phyloP scores from a whole-genome alignment of 2,329 filamentous ascomycete species.

The Lachnellula hyalina region DNA sequence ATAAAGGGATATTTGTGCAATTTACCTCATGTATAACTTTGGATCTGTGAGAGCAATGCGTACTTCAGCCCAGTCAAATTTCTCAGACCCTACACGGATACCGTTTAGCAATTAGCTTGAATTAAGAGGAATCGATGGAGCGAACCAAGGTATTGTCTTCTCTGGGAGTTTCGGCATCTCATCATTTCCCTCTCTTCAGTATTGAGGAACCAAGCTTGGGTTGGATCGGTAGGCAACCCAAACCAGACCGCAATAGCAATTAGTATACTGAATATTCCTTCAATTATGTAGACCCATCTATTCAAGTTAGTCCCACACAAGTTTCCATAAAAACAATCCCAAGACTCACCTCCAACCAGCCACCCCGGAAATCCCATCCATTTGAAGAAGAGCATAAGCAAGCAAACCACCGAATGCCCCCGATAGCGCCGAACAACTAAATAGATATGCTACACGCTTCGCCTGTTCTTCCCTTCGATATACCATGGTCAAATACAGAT shows the following conservation, averaged over 20 bases:
- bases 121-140: not conserved
- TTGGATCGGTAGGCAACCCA: slow-evolving; percentile 41
- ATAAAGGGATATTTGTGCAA: not conserved
- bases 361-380: slow-evolving; percentile 40
- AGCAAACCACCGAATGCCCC: slow-evolving; percentile 48
- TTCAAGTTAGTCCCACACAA: not conserved
- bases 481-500: slow-evolving; percentile 48
- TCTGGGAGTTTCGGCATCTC: slow-evolving; percentile 40
- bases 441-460: slow-evolving; percentile 47
- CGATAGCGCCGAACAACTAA: slow-evolving; percentile 47
- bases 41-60: slow-evolving; percentile 42
- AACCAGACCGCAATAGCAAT: slow-evolving; percentile 42
- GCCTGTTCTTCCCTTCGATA: slow-evolving; percentile 51
- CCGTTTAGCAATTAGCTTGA: not conserved
- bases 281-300: slow-evolving; percentile 44
- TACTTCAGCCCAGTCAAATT: slow-evolving; percentile 48
- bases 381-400: slow-evolving; percentile 45
- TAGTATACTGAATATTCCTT: slow-evolving; percentile 41
- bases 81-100: slow-evolving; percentile 31
- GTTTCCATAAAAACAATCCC: not conserved
- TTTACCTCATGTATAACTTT: slow-evolving; percentile 41
- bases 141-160: slow-evolving; percentile 36
- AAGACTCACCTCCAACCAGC: slow-evolving; percentile 45
- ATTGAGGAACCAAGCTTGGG: slow-evolving; percentile 44
- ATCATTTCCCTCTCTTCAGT: slow-evolving; percentile 46